Evolutionary conservation across 2,329 filamentous ascomycete genomes (phyloP).

Genomic region (Orbilia javanica): DNA sequence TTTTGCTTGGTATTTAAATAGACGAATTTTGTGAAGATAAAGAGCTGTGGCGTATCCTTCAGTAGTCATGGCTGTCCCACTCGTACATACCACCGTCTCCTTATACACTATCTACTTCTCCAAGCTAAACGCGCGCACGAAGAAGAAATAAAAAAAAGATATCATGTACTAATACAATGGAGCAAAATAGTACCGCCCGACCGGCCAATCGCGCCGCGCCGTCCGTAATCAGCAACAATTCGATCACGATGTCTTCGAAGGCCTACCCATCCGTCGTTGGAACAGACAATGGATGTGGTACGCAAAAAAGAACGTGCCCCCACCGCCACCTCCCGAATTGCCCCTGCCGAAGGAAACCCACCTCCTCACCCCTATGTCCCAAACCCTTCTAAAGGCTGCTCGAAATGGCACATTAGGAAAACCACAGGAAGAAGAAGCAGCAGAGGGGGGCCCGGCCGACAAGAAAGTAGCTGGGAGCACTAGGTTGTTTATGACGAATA

Average conservation of each 20-base stretch:
- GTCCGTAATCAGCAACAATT: constrained; percentile 59
- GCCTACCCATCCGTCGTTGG: constrained; percentile 62
- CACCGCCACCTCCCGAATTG: constrained; percentile 61
- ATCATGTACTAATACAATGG: neutral
- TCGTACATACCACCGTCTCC: constrained; percentile 31
- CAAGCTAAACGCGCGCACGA: neutral
- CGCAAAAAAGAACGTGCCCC: constrained; percentile 59
- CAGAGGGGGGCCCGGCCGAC: neutral
- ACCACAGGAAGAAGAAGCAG: constrained; percentile 21
- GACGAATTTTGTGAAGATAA: neutral
- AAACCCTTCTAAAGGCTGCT: constrained; percentile 62
- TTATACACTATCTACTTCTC: neutral
- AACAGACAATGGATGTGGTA: constrained; percentile 61
- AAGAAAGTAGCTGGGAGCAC: constrained; percentile 28
- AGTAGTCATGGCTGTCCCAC: constrained; percentile 38
- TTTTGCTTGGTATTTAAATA: neutral
- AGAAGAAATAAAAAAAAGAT: too few relatives aligned
- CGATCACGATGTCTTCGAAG: constrained; percentile 63
- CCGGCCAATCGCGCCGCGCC: constrained; percentile 61
- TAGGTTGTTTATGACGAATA: constrained; percentile 61
- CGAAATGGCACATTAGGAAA: constrained; percentile 59
- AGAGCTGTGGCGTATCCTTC: neutral
- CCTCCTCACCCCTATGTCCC: constrained; percentile 62
- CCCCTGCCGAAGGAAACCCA: constrained; percentile 62
- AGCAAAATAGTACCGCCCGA: constrained; percentile 60